Base-by-base conservation (phyloP, 768 basidiomycete species). In the Mycena rosella region DNA sequence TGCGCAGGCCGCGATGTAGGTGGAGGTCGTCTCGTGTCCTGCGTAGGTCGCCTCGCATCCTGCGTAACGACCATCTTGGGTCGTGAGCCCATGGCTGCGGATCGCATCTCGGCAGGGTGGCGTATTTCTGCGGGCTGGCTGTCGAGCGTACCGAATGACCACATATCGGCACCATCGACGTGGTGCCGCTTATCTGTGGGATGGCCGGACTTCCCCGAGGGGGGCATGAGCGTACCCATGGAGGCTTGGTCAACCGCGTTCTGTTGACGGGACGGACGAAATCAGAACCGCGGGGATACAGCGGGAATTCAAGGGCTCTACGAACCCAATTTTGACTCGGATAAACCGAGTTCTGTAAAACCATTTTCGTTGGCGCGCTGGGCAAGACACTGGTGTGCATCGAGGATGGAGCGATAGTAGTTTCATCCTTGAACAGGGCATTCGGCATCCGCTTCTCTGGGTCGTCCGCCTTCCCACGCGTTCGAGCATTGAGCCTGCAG, bases 391-490 rank as follows among this genome's bases (percentile, higher is more conserved):
- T 49, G 24, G 26, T 26, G 48, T 27, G 3, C 11, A 29, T 20
- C 10, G 15, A 8, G 13, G 52, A n/a, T n/a, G n/a, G n/a, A n/a
- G n/a, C n/a, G n/a, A n/a, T 54, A 3, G 34, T 55, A 2, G 52
- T 54, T 13, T 20, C 56, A 29, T 70, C 69, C 10, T 63, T 67
- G 52, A 70, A 70, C 7, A 70, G 61, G 4, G 65, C 69, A 53
- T 70, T 70, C 3, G 69, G 69, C 38, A 70, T 3, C 9, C 65
- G 69, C 32, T 68, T 38, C 36, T 70, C 63, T 3, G 42, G 42
- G 32, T 62, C 69, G 7, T 52, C 55, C 9, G 59, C 6, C 55
- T 30, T 52, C 34, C 60, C 69, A 5, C 69, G 63, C 10, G 42
- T 3, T 7, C 69, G 64, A 0, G 69, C 69, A 22, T 70, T 70